These are phyloP conservation scores for Sporothrix protearum DNA, from an alignment of 2,329 filamentous ascomycete genomes.

Conservation along the genomic window DNA sequence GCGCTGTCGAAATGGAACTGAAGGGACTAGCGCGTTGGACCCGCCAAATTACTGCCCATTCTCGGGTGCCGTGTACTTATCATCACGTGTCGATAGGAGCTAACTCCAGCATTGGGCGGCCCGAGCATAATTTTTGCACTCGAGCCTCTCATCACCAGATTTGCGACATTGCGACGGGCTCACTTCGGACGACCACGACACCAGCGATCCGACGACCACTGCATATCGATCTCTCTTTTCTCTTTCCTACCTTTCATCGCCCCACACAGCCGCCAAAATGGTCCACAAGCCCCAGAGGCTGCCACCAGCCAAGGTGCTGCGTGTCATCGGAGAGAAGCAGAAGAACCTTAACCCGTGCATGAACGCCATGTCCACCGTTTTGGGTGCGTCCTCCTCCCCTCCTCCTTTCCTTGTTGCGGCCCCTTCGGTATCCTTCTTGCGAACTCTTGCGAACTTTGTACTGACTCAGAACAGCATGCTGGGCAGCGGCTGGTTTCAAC, in stretches of 20 bases:
- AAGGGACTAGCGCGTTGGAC: background rate
- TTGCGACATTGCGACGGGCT: slow-evolving; percentile 1
- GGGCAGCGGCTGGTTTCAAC: slow-evolving; percentile 74
- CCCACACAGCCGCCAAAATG: slow-evolving; percentile 23
- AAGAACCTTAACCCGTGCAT: slow-evolving; percentile 52
- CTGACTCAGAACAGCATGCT: slow-evolving; percentile 69
- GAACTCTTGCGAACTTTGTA: background rate
- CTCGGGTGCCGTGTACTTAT: background rate
- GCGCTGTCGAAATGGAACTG: background rate
- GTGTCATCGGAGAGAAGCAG: slow-evolving; percentile 52
- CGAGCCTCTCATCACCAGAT: background rate
- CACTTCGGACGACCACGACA: background rate
- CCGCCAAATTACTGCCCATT: background rate
- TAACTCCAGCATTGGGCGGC: background rate
- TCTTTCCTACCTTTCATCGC: slow-evolving; percentile 31
- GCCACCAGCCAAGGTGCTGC: slow-evolving; percentile 53
- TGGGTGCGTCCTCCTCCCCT: slow-evolving; percentile 48
- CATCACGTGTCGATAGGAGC: slow-evolving; percentile 22
- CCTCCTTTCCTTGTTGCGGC: too few relatives aligned
- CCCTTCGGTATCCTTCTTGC: background rate
- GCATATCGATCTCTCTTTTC: slow-evolving; percentile 37
- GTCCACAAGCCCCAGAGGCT: slow-evolving; percentile 53
- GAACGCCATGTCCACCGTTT: slow-evolving; percentile 54
- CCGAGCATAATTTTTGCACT: slow-evolving; percentile 18
- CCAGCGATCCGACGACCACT: background rate